Evolutionary conservation across 352 stramenopile genomes (phyloP), one percentile per base, ranked within the genome.

Genomic region (Pythium catenulatum): DNA sequence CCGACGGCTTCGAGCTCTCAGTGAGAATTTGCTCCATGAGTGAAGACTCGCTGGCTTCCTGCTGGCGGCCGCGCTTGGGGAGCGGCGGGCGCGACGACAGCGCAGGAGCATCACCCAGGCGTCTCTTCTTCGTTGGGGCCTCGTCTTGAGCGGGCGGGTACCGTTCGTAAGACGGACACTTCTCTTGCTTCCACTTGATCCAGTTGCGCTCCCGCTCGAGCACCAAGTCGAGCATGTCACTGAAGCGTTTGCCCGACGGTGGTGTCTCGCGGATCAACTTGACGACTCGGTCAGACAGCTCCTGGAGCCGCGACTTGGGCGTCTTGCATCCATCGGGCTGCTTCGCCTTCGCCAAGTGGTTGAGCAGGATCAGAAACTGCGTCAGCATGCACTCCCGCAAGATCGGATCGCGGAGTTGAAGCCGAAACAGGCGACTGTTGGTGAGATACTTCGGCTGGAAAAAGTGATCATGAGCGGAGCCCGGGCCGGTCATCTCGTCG

Each of bases 381-480:
- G 94, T 97, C 65, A 98, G 77, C 91, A 99, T 97, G 86, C 96
- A 96, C 83, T 98, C 94, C 9, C 96, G 94, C 54, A 99, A 78
- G 72, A 98, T 96, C 45, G 96, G 96, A 85, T 99, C 96, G 50
- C 95, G 95, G 48, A 99, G 87, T 89, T 99, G 96, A 19, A 99
- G 93, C 43, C 95, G 94, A 63, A 99, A 98, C 1, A 99, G 92
- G 17, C 96, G 94, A 77, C 96, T 98, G 85, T 97, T 99, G 30
- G 96, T 99, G 39, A 99, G 86, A 88, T 99, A 99, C 88, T 99
- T 99, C 50, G 96, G 95, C 89, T 98, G 95, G 76, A 99, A 99
- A 81, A 98, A 99, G 58, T 97, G 94, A 41, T 97, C 94, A 21
- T 96, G 92, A 7, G 80, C 77, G 19, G 58, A 36, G 9, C n/a